phyloP scores from a whole-genome alignment of 2,329 filamentous ascomycete genomes.

The Verticillium zaregamsianum region DNA sequence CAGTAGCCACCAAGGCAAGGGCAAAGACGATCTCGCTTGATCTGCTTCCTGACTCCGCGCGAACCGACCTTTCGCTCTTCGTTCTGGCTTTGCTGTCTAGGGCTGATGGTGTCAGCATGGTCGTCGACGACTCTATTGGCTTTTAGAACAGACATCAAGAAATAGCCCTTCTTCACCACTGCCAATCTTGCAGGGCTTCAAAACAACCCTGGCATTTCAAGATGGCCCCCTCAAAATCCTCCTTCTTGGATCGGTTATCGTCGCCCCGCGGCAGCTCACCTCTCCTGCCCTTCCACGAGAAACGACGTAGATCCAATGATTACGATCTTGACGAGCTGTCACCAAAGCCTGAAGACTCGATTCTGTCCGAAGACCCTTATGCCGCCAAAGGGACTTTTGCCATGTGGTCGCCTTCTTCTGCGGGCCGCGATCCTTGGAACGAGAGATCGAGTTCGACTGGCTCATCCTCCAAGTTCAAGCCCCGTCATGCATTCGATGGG shows the following conservation, averaged over 20 bases:
- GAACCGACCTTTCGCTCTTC: not conserved
- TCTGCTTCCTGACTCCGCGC: not conserved
- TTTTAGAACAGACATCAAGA: not conserved
- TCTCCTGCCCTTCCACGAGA: slow-evolving; percentile 20
- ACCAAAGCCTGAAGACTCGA: slow-evolving; percentile 27
- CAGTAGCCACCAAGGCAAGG: not conserved
- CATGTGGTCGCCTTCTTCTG: slow-evolving; percentile 6
- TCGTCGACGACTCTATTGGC: not conserved
- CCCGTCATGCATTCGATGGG: slow-evolving; percentile 37
- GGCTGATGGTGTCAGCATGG: not conserved
- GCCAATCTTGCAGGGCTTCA: not conserved
- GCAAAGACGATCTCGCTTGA: not conserved
- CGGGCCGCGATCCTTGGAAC: slow-evolving; percentile 8
- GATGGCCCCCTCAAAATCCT: slow-evolving; percentile 11
- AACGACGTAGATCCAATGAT: slow-evolving; percentile 22
- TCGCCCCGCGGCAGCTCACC: slow-evolving; percentile 13
- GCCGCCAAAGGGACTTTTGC: slow-evolving; percentile 9
- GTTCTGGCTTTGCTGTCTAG: not conserved
- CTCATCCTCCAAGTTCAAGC: slow-evolving; percentile 26
- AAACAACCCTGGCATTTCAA: not conserved
- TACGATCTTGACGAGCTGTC: slow-evolving; percentile 35
- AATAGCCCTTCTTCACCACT: not conserved
- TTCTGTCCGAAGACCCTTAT: slow-evolving; percentile 16
- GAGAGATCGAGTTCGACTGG: slow-evolving; percentile 18
- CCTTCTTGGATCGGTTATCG: slow-evolving; percentile 14